Conservation (phyloP, 129 eudicot genomes). For the Flaveria ramosissima region DNA sequence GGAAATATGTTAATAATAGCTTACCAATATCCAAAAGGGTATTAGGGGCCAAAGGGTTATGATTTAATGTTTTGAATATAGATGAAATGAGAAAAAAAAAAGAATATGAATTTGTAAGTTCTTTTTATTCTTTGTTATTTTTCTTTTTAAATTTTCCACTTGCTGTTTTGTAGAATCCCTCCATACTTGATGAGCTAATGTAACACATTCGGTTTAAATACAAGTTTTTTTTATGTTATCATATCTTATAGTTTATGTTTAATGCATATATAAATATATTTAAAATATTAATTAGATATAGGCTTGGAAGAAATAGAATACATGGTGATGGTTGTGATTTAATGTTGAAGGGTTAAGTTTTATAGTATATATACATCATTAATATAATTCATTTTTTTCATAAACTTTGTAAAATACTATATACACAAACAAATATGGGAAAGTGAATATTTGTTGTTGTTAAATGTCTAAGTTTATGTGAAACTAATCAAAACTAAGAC, state of each 20-base stretch:
- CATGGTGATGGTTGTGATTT: neutral
- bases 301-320: too few species aligned
- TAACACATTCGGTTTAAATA: constrained; percentile 18
- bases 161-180: constrained; percentile 15
- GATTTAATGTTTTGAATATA: constrained; percentile 5
- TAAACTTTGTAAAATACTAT: neutral
- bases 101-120: neutral
- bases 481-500: too few species aligned
- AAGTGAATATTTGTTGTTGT: too few species aligned
- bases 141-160: neutral
- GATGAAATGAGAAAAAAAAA: neutral
- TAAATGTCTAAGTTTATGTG: too few species aligned
- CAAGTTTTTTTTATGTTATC: constrained; percentile 18
- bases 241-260: neutral
- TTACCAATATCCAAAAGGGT: neutral
- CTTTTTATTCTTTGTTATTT: too few species aligned
- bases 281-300: neutral
- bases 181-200: neutral
- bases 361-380: neutral
- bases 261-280: neutral
- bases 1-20: constrained; percentile 18
- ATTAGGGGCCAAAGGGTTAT: neutral
- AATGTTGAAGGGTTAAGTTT: neutral
- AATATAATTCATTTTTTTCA: neutral
- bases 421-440: too few species aligned